Conservation (phyloP, 2,329 filamentous ascomycete species). For the Emericellopsis atlantica region DNA sequence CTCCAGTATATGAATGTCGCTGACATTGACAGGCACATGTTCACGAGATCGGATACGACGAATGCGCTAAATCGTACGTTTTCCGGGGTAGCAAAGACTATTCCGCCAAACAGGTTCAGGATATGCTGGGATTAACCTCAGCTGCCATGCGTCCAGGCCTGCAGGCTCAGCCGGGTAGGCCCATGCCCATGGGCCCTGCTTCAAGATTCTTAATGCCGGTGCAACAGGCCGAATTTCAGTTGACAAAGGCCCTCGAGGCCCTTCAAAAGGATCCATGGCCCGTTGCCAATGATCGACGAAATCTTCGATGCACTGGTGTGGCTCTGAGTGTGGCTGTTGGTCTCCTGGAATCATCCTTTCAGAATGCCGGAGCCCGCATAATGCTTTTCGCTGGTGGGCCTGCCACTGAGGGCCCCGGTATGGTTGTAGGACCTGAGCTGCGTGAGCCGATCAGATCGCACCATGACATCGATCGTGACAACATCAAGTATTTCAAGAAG, state of each 20-base stretch:
- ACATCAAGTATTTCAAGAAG: constrained; percentile 99
- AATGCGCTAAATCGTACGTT: constrained; percentile 97
- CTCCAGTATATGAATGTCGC: not conserved
- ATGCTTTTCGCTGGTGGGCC: constrained; percentile 96
- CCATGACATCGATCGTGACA: constrained; percentile 96
- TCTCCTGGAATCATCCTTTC: constrained; percentile 85
- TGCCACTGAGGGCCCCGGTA: constrained; percentile 89
- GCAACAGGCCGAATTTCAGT: constrained; percentile 90
- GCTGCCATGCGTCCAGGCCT: constrained; percentile 63
- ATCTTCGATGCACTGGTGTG: constrained; percentile 84
- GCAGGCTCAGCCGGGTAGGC: constrained; percentile 62
- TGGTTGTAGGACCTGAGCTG: constrained; percentile 91
- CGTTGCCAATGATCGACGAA: constrained; percentile 83
- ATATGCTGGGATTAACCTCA: constrained; percentile 83
- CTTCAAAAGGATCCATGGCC: constrained; percentile 97
- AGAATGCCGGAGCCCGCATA: constrained; percentile 86
- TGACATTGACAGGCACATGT: constrained; percentile 59
- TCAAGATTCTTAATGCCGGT: constrained; percentile 88
- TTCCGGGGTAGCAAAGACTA: constrained; percentile 98
- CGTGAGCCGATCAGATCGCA: constrained; percentile 95
- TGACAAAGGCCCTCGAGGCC: constrained; percentile 90
- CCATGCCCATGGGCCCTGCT: constrained; percentile 66
- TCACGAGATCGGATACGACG: constrained; percentile 93
- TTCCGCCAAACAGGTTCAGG: constrained; percentile 95
- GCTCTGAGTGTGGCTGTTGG: constrained; percentile 93